Evolutionary conservation across 306 rosid genomes (phyloP).

Genomic region (Oemleria cerasiformis): DNA sequence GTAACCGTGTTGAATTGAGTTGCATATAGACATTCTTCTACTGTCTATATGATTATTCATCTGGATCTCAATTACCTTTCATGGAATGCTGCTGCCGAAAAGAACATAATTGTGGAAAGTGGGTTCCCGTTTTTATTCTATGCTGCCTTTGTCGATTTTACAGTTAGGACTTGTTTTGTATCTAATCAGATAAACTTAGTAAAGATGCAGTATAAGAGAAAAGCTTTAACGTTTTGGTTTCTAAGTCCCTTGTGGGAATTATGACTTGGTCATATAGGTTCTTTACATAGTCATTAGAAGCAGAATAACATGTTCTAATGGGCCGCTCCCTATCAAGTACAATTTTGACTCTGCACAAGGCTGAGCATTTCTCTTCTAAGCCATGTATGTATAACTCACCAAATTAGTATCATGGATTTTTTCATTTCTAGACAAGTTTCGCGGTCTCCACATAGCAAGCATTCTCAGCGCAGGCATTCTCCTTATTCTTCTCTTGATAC

Average conservation of each 20-base stretch:
- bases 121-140: not conserved
- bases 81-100: not conserved
- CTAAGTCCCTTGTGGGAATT: constrained; percentile 4
- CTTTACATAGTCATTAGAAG: constrained; percentile 25
- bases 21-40: not conserved
- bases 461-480: constrained; percentile 99
- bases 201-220: constrained; percentile 1
- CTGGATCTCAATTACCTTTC: not conserved
- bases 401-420: constrained; percentile 80
- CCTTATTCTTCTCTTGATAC: constrained; percentile 92
- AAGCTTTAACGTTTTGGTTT: constrained; percentile 1
- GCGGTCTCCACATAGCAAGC: constrained; percentile 99
- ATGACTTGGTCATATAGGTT: constrained; percentile 1
- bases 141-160: not conserved
- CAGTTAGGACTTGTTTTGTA: not conserved
- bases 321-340: constrained; percentile 40
- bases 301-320: constrained; percentile 29
- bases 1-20: not conserved
- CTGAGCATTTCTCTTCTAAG: constrained; percentile 47
- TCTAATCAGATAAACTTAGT: not conserved
- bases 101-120: not conserved
- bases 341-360: constrained; percentile 49
- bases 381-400: constrained; percentile 63
- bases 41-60: not conserved
- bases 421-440: constrained; percentile 99